Evolutionary conservation across 2,329 filamentous ascomycete species (phyloP).

Genomic region (Diaporthe helianthi): DNA sequence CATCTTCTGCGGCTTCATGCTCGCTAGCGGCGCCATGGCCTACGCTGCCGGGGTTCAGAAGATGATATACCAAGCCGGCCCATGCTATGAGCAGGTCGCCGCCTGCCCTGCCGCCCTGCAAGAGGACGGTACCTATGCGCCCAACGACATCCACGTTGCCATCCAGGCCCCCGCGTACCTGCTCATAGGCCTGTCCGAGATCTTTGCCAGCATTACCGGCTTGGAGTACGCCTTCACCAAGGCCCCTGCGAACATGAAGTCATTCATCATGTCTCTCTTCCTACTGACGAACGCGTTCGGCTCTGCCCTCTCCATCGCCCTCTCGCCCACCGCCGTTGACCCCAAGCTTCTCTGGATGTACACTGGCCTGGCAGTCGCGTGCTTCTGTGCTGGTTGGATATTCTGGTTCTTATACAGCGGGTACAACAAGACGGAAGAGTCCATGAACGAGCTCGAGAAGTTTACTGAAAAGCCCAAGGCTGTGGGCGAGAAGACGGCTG

Average conservation of each 20-base stretch:
- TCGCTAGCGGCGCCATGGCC: conserved; percentile 30
- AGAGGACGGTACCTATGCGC: conserved; percentile 27
- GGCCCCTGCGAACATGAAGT: conserved; percentile 35
- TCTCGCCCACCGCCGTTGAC: conserved; percentile 31
- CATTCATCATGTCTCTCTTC: conserved; percentile 35
- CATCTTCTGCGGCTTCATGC: conserved; percentile 68
- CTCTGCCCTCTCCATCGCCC: conserved; percentile 31
- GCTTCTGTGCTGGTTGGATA: conserved; percentile 27
- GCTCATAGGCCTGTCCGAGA: conserved; percentile 34
- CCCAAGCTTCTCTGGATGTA: conserved; percentile 35
- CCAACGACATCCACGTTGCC: conserved; percentile 32
- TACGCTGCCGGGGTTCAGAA: conserved; percentile 34
- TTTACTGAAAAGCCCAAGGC: conserved; percentile 27
- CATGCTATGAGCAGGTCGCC: conserved; percentile 28
- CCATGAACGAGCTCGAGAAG: conserved; percentile 34
- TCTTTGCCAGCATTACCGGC: conserved; percentile 33
- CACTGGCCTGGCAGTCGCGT: conserved; percentile 25
- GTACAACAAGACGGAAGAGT: conserved; percentile 30
- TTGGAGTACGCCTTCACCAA: conserved; percentile 35
- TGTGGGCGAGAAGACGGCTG: background rate
- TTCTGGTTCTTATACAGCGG: conserved; percentile 33
- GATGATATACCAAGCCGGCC: conserved; percentile 33
- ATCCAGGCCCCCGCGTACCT: conserved; percentile 33
- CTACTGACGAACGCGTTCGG: conserved; percentile 34
- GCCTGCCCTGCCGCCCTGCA: conserved; percentile 30